Conservation (phyloP, 306 rosid genomes). For the Vigna radiata region DNA sequence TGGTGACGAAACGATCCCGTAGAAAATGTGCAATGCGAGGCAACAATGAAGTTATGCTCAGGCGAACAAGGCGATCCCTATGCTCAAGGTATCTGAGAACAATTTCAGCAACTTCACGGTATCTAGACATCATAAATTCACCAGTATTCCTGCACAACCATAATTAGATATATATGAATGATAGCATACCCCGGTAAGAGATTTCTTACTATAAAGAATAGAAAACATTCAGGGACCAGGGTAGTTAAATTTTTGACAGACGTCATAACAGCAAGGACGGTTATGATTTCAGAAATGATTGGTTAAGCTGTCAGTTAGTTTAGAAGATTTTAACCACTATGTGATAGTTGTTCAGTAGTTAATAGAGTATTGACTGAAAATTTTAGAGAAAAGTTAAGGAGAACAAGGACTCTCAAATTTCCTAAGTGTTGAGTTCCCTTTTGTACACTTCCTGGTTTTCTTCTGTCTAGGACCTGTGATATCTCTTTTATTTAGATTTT, state of each 20-base stretch:
- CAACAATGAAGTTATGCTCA: constrained; percentile 93
- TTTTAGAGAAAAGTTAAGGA: too few relatives aligned
- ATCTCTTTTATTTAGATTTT: background rate
- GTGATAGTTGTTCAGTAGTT: too few relatives aligned
- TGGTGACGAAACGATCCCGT: constrained; percentile 97
- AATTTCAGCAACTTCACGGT: constrained; percentile 97
- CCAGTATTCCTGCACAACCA: constrained; percentile 87
- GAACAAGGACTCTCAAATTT: too few relatives aligned
- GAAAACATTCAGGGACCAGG: background rate
- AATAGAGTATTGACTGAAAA: too few relatives aligned
- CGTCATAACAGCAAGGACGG: background rate
- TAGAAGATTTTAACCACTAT: background rate
- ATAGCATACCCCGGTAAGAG: background rate
- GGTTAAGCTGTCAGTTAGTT: constrained; percentile 7
- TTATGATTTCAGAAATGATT: background rate
- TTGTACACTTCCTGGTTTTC: background rate
- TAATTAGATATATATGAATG: constrained; percentile 26
- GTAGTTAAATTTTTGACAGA: background rate
- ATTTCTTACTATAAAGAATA: background rate
- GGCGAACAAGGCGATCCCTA: constrained; percentile 94
- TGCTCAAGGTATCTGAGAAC: constrained; percentile 94
- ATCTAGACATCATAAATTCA: constrained; percentile 99
- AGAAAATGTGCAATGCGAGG: constrained; percentile 98
- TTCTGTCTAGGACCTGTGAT: background rate
- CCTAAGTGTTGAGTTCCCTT: background rate